A percentile compares a stretch with the other conserved stretches of the same genome.
Evolutionary conservation across 305 asterid species (phyloP).

Genomic region (Petunia hybrid): DNA sequence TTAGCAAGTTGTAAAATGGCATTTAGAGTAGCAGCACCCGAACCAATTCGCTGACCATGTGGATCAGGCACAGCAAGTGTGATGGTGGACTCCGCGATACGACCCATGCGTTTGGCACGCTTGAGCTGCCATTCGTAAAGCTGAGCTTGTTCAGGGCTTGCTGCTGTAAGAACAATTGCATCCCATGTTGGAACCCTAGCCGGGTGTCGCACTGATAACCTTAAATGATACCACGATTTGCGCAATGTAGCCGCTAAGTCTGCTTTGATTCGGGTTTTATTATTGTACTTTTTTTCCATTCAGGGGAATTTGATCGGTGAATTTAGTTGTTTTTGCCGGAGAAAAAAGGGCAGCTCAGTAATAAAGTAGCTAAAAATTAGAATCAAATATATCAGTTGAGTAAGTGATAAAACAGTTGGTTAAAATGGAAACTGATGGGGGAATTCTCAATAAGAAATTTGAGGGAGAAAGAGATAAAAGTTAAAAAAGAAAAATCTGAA

Average conservation of each 20-base stretch:
- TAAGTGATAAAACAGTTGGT: background rate
- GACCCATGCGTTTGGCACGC: constrained; percentile 87
- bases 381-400: constrained; percentile 2
- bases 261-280: constrained; percentile 52
- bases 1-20: constrained; percentile 79
- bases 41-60: constrained; percentile 92
- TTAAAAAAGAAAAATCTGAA: too few relatives aligned
- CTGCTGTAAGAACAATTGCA: constrained; percentile 87
- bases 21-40: constrained; percentile 95
- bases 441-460: background rate
- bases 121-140: constrained; percentile 89
- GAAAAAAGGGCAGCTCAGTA: constrained; percentile 20
- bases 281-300: constrained; percentile 25
- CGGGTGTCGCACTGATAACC: constrained; percentile 90
- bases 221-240: constrained; percentile 91
- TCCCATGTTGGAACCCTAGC: constrained; percentile 93
- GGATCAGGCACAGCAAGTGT: constrained; percentile 96
- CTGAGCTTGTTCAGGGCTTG: constrained; percentile 95
- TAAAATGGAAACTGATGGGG: background rate
- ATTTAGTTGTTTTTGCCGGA: background rate
- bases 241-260: constrained; percentile 66
- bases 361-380: background rate
- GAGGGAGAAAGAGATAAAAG: background rate
- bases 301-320: background rate
- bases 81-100: constrained; percentile 75